A percentile compares a stretch with the other conserved stretches of the same genome.
These are phyloP conservation scores for Wickerhamomyces bovis DNA, from an alignment of 805 yeast species.

Conservation along the genomic window DNA sequence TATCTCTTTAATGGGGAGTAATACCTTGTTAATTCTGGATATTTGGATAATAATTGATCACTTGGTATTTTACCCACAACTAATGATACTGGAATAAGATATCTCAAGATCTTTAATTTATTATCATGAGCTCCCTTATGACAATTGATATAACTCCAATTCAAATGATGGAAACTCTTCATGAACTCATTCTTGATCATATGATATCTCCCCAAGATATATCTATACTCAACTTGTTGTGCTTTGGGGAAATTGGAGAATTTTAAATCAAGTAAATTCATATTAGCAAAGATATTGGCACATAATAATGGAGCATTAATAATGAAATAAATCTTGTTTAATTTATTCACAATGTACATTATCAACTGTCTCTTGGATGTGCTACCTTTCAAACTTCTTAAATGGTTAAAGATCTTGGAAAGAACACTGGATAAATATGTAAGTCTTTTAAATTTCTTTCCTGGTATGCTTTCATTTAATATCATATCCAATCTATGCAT, in stretches of 20 bases:
- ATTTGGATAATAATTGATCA: slow-evolving; percentile 19
- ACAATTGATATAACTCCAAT: slow-evolving; percentile 33
- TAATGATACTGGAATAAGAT: slow-evolving; percentile 46
- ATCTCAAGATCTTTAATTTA: slow-evolving; percentile 33
- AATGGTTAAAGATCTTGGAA: slow-evolving; percentile 23
- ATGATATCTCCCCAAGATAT: slow-evolving; percentile 46
- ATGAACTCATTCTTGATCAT: slow-evolving; percentile 45
- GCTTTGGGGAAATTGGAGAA: slow-evolving; percentile 34
- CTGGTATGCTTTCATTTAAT: slow-evolving; percentile 36
- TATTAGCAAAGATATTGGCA: slow-evolving; percentile 55
- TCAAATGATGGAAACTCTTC: slow-evolving; percentile 41
- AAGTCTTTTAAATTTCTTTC: slow-evolving; percentile 36
- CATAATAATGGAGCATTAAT: slow-evolving; percentile 53
- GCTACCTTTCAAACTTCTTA: slow-evolving; percentile 25
- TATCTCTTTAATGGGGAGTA: slow-evolving; percentile 34
- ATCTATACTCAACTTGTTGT: slow-evolving; percentile 48
- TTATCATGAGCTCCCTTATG: slow-evolving; percentile 9
- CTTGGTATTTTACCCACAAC: slow-evolving; percentile 47
- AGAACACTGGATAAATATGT: slow-evolving; percentile 21
- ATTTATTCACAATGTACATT: slow-evolving; percentile 40
- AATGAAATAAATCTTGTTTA: slow-evolving; percentile 47
- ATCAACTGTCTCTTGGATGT: slow-evolving; percentile 41
- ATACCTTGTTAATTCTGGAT: slow-evolving; percentile 24
- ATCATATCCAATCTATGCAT: slow-evolving; percentile 36
- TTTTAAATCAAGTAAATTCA: slow-evolving; percentile 42